Evolutionary conservation across 2,329 filamentous ascomycete genomes (phyloP), one percentile per base, ranked within the genome.

Genomic region (Curvularia eragrostidis): DNA sequence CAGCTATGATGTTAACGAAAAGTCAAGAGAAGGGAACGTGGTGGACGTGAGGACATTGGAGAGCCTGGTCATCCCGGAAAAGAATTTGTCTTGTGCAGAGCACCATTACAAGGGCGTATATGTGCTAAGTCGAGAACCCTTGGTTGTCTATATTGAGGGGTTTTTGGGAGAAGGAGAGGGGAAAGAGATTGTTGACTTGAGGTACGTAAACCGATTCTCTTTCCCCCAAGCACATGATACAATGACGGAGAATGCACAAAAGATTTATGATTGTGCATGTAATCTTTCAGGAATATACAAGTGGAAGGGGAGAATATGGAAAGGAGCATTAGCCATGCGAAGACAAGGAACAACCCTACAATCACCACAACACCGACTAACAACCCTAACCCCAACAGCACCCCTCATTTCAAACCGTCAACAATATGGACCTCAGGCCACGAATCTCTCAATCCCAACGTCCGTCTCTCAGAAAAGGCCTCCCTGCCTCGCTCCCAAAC

Each of bases 121-220:
- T 63, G 74, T 88, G 5, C 77, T 87, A 50, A 82, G 79, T 18
- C 75, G 80, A 15, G 79, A 81, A 43, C 85, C 85, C 2, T 70
- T 88, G 59, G 77, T 88, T 6, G 77, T 87, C 15, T 87, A 87
- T 69, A 81, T 88, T 46, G 83, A 85, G 66, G 76, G 79, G 34
- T 87, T 87, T 67, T 59, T 87, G 34, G 80, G 76, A 15, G 66
- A 66, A 1, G 63, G 71, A 1, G 85, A 87, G 69, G 78, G 79
- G 12, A 71, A 78, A n/a, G 79, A 84, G 64, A 71, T 87, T 28
- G 73, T 87, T 7, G 67, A 76, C 4, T 75, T 84, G 47, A 87
- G 84, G 85, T 86, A 76, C 52, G 48, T 54, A 7, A 21, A 8
- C 24, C 6, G 5, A 21, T 21, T 8, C 2, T 15, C 18, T 32